Evolutionary conservation across 2,329 filamentous ascomycete genomes (phyloP).

Genomic region (Dothideomycetes sp.): DNA sequence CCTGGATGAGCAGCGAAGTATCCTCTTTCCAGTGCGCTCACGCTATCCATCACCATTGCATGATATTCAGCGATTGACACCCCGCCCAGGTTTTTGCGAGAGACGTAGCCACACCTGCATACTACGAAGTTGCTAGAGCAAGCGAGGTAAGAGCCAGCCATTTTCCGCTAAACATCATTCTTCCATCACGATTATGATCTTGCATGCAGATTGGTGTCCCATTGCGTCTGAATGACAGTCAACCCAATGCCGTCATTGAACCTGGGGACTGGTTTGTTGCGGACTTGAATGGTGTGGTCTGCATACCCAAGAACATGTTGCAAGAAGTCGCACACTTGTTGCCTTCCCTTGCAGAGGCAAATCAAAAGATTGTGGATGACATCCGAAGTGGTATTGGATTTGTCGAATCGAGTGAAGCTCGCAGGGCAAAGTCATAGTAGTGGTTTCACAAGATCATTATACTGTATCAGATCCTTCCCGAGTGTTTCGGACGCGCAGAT

Average conservation of each 20-base stretch:
- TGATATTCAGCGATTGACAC: background rate
- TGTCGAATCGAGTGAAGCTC: too few relatives aligned
- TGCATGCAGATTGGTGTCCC: conserved; percentile 23
- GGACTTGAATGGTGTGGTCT: conserved; percentile 23
- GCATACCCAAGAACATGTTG: too few relatives aligned
- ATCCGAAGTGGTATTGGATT: too few relatives aligned
- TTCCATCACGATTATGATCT: conserved; percentile 24
- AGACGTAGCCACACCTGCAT: background rate
- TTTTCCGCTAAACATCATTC: conserved; percentile 23
- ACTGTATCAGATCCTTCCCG: too few relatives aligned
- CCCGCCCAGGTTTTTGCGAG: background rate
- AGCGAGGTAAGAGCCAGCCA: too few relatives aligned
- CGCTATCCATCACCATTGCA: background rate
- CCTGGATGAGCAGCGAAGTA: conserved; percentile 18
- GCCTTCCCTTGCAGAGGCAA: too few relatives aligned
- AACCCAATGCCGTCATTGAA: conserved; percentile 13
- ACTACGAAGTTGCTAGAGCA: background rate
- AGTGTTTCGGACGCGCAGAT: too few relatives aligned
- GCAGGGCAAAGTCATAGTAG: too few relatives aligned
- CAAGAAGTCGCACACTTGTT: too few relatives aligned
- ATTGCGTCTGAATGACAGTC: conserved; percentile 18
- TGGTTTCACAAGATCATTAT: too few relatives aligned
- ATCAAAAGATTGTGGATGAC: too few relatives aligned
- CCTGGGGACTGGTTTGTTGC: conserved; percentile 26
- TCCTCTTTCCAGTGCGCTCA: conserved; percentile 9